These are phyloP conservation scores for Bassia scoparia DNA, from an alignment of 148 eudicot species.

Conservation along the genomic window DNA sequence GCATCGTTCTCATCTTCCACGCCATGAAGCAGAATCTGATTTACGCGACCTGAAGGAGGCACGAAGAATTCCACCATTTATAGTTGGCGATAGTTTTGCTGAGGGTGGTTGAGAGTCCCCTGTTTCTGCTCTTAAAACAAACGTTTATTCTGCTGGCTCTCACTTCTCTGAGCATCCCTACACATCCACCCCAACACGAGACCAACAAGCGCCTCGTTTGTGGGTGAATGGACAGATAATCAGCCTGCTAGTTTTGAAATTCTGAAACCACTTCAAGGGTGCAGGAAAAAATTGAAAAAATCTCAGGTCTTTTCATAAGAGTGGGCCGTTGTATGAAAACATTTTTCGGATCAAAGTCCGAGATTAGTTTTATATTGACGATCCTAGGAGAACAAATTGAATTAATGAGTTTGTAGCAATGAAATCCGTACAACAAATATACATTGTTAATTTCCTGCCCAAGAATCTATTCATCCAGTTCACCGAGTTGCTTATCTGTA, in stretches of 20 bases:
- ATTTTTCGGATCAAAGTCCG: conserved; percentile 56
- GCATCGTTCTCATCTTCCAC: conserved; percentile 36
- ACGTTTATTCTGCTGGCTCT: conserved; percentile 39
- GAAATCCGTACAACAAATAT: conserved; percentile 88
- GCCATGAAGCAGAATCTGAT: conserved; percentile 26
- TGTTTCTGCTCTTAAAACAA: conserved; percentile 22
- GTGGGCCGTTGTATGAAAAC: conserved; percentile 69
- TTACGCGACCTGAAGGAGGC: conserved; percentile 35
- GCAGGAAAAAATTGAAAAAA: conserved; percentile 41
- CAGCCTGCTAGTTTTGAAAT: conserved; percentile 38
- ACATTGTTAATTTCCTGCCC: conserved; percentile 76
- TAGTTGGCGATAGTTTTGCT: conserved; percentile 29
- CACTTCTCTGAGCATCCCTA: conserved; percentile 28
- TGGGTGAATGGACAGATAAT: conserved; percentile 67
- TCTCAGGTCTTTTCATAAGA: conserved; percentile 50
- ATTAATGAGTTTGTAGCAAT: conserved; percentile 64
- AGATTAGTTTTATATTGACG: conserved; percentile 48
- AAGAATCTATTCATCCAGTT: conserved; percentile 91
- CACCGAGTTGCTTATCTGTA: conserved; percentile 92
- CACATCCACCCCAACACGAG: conserved; percentile 48
- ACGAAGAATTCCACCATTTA: conserved; percentile 9
- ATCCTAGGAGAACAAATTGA: conserved; percentile 73
- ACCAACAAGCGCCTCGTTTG: conserved; percentile 51
- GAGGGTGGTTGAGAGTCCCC: conserved; percentile 30
- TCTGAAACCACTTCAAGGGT: conserved; percentile 42